Percentiles rank a stretch among this genome's conserved stretches.
These are phyloP conservation scores for Margaritispora aquatica DNA, from an alignment of 495 filamentous ascomycete genomes.

Conservation along the genomic window DNA sequence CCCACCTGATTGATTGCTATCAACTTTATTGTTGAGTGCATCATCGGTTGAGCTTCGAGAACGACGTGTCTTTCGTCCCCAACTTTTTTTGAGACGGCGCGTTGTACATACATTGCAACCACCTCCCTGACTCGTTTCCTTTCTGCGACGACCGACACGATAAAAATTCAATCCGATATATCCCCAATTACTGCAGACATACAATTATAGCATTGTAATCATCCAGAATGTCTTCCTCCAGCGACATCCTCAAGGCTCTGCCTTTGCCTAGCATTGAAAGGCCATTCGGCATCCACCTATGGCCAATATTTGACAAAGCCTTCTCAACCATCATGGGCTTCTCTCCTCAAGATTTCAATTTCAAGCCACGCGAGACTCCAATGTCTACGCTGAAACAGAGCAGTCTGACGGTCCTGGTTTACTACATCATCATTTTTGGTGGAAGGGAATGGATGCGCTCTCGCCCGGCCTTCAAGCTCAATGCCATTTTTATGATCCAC, in stretches of 20 bases:
- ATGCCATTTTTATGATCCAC: conserved; percentile 67
- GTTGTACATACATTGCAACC: conserved; percentile 6
- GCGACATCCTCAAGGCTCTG: conserved; percentile 57
- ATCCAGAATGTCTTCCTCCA: conserved; percentile 26
- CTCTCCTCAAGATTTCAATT: conserved; percentile 63
- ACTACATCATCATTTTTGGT: conserved; percentile 72
- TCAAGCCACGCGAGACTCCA: conserved; percentile 59
- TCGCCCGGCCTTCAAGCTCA: conserved; percentile 60
- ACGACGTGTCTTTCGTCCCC: conserved; percentile 5
- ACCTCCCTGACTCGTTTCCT: neutral
- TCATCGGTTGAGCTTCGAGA: neutral
- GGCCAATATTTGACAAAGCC: conserved; percentile 88
- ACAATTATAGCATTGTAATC: neutral
- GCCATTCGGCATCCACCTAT: conserved; percentile 86
- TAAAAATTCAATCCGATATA: neutral
- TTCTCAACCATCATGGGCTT: conserved; percentile 69
- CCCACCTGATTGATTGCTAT: conserved; percentile 1
- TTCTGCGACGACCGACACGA: conserved; percentile 7
- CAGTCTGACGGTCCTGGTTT: conserved; percentile 55
- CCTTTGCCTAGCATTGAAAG: conserved; percentile 77
- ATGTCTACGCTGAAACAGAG: conserved; percentile 66
- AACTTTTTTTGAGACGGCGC: neutral
- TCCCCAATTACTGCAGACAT: conserved; percentile 5
- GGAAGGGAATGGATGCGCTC: conserved; percentile 69
- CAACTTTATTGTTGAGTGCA: neutral